Conservation (phyloP, 371 early-diverging fungal genomes). For the Syncephalastrum sp. region DNA sequence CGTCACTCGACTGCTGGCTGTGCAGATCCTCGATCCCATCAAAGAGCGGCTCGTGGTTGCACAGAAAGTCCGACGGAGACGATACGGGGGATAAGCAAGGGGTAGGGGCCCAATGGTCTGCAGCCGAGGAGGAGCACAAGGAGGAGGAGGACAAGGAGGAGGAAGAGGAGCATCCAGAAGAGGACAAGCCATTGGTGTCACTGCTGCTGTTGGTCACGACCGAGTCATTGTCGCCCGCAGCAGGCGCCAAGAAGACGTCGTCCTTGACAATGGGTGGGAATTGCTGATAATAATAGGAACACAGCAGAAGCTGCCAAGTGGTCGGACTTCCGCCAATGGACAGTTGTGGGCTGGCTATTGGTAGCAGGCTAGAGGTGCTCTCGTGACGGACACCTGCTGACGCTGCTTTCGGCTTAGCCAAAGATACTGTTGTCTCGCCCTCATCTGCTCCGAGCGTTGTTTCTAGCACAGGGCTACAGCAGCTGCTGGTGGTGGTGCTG, state of each 20-base stretch:
- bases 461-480: slow-evolving; percentile 1
- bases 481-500: slow-evolving; percentile 1
- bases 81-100: slow-evolving; percentile 42
- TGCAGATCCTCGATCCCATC: slow-evolving; percentile 32
- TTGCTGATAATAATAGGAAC: slow-evolving; percentile 15
- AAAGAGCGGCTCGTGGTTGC: slow-evolving; percentile 36
- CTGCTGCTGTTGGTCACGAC: slow-evolving; percentile 13
- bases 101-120: slow-evolving; percentile 21
- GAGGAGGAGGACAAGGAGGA: background rate
- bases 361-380: slow-evolving; percentile 17
- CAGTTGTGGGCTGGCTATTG: slow-evolving; percentile 19
- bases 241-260: slow-evolving; percentile 20
- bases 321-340: slow-evolving; percentile 12
- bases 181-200: background rate
- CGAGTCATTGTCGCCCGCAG: slow-evolving; percentile 15
- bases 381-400: slow-evolving; percentile 33
- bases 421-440: background rate
- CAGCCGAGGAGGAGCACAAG: slow-evolving; percentile 6
- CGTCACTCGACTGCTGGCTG: slow-evolving; percentile 8
- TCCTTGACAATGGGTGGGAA: slow-evolving; percentile 18
- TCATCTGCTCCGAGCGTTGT: too few relatives aligned
- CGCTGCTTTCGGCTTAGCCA: slow-evolving; percentile 21
- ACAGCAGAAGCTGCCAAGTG: slow-evolving; percentile 13
- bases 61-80: slow-evolving; percentile 40
- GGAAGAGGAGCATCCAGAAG: background rate